phyloP scores from a whole-genome alignment of 2,329 filamentous ascomycete species.

The Trichoderma aggressivum region DNA sequence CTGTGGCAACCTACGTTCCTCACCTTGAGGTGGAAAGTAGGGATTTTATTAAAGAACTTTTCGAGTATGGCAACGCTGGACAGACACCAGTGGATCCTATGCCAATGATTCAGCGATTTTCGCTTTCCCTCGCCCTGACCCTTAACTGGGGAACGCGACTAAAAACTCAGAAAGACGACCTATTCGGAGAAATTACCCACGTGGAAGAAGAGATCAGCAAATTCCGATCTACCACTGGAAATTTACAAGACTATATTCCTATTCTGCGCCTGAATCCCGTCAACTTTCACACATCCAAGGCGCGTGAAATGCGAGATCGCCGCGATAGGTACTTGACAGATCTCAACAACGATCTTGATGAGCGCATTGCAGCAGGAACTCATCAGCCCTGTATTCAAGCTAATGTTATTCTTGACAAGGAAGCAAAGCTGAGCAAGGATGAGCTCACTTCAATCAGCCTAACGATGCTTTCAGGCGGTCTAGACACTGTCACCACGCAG shows the following conservation, averaged over 20 bases:
- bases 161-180: conserved; percentile 51
- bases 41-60: conserved; percentile 59
- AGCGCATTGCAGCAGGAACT: not conserved
- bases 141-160: conserved; percentile 65
- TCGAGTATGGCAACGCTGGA: conserved; percentile 55
- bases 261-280: not conserved
- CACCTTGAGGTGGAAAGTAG: conserved; percentile 62
- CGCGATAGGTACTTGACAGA: not conserved
- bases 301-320: not conserved
- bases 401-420: conserved; percentile 47
- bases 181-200: conserved; percentile 62
- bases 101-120: conserved; percentile 65
- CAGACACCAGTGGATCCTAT: conserved; percentile 57
- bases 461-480: conserved; percentile 65
- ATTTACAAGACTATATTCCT: not conserved
- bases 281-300: not conserved
- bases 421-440: conserved; percentile 58
- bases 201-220: conserved; percentile 57
- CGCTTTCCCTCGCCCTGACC: conserved; percentile 59
- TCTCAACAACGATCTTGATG: not conserved
- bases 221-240: not conserved
- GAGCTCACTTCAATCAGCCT: conserved; percentile 64
- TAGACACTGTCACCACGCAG: conserved; percentile 64
- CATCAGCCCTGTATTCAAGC: not conserved
- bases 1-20: conserved; percentile 59